A percentile compares a stretch with the other conserved stretches of the same genome.
phyloP scores from a whole-genome alignment of 768 basidiomycete species.

The Calocybe cyanea region DNA sequence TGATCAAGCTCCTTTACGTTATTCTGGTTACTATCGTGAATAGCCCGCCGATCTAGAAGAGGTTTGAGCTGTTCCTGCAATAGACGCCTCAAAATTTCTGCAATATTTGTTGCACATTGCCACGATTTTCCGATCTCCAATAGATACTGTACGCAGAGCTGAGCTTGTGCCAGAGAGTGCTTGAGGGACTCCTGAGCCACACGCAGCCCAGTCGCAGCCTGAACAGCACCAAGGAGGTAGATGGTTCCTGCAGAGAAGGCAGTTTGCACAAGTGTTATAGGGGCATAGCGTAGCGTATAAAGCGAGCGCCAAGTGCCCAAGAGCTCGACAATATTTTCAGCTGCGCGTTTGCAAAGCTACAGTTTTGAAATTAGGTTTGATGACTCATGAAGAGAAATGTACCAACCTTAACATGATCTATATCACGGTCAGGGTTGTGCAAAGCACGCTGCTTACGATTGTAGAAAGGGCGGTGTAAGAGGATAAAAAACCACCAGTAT shows the following conservation, averaged over 20 bases:
- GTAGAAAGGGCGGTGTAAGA: constrained; percentile 58
- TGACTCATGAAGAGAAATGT: constrained; percentile 14
- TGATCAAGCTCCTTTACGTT: background rate
- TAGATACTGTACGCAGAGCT: constrained; percentile 47
- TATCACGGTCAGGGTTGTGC: constrained; percentile 34
- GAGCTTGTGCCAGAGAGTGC: constrained; percentile 38
- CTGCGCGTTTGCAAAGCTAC: constrained; percentile 50
- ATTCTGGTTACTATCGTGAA: constrained; percentile 4
- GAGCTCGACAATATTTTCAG: constrained; percentile 54
- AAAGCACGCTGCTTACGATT: constrained; percentile 36
- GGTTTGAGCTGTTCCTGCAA: constrained; percentile 40
- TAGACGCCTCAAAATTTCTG: constrained; percentile 41
- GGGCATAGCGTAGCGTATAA: constrained; percentile 56
- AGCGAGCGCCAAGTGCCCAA: constrained; percentile 44
- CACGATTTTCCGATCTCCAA: constrained; percentile 51
- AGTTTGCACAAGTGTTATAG: constrained; percentile 54
- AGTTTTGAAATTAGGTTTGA: constrained; percentile 17
- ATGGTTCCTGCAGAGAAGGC: constrained; percentile 59
- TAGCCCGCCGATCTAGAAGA: constrained; percentile 30
- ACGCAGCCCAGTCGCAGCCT: constrained; percentile 45
- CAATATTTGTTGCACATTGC: constrained; percentile 49
- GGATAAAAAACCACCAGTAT: constrained; percentile 58
- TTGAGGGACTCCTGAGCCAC: constrained; percentile 44
- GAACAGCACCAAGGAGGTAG: constrained; percentile 50
- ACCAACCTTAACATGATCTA: constrained; percentile 50